These are phyloP conservation scores for Quercus tomentella DNA, from an alignment of 331 rosid genomes.

Conservation along the genomic window DNA sequence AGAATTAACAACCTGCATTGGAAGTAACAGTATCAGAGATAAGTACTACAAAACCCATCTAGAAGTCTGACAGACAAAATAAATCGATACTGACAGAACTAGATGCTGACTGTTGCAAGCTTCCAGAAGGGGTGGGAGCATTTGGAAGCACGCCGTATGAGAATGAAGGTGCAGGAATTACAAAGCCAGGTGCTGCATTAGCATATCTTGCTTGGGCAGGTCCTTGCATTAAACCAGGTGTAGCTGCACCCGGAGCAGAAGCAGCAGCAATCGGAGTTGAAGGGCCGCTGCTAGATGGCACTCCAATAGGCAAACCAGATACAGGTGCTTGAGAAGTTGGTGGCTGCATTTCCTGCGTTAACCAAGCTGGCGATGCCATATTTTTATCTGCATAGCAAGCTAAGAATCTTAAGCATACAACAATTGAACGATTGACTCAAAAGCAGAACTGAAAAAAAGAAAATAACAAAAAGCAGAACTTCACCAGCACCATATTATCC, in stretches of 20 bases:
- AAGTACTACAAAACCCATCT: not conserved
- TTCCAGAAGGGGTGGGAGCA: constrained; percentile 22
- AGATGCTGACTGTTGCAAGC: constrained; percentile 30
- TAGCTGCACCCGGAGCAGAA: constrained; percentile 9
- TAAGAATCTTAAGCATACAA: not conserved
- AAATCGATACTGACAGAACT: constrained; percentile 36
- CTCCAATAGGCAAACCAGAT: constrained; percentile 11
- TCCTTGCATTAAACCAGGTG: constrained; percentile 9
- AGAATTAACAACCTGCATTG: constrained; percentile 27
- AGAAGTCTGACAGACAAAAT: not conserved
- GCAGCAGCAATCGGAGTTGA: constrained; percentile 26
- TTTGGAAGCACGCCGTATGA: constrained; percentile 22
- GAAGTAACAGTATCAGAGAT: not conserved
- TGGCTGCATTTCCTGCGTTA: constrained; percentile 36
- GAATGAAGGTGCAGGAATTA: constrained; percentile 18
- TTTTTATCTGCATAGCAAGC: constrained; percentile 23
- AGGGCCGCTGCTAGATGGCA: constrained; percentile 13
- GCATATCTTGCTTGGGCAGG: constrained; percentile 2
- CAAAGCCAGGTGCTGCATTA: constrained; percentile 16
- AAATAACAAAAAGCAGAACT: no score
- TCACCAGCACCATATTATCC: no score
- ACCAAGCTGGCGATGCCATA: constrained; percentile 57
- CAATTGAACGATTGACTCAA: no score
- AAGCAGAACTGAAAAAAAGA: no score
- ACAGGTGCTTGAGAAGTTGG: constrained; percentile 18